These are phyloP conservation scores for Scenedesmus sp. DNA, from an alignment of 163 green algal genomes.

Conservation along the genomic window DNA sequence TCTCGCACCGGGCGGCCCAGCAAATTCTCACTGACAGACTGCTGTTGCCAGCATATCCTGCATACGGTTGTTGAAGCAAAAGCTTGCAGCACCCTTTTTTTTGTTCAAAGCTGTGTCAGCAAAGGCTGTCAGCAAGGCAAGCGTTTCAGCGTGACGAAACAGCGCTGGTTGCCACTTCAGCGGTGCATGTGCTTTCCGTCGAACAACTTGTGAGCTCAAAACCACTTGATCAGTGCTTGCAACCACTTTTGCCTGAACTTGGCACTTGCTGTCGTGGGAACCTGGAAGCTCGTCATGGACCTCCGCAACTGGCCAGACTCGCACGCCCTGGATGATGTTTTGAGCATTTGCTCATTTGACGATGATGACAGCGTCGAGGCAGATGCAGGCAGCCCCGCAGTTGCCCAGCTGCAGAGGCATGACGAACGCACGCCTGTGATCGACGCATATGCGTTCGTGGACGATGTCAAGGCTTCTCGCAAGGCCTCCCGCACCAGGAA, in stretches of 20 bases:
- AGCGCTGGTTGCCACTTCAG: not conserved
- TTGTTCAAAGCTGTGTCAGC: not conserved
- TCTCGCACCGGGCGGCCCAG: not conserved
- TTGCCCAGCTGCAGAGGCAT: not conserved
- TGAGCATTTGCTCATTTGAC: not conserved
- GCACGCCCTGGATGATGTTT: slow-evolving; percentile 39
- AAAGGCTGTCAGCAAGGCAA: not conserved
- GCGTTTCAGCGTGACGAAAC: slow-evolving; percentile 11
- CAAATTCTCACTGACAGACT: too few relatives aligned
- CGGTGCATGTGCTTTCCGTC: not conserved
- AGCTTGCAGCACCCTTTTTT: too few relatives aligned
- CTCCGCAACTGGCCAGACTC: not conserved
- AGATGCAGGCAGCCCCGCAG: not conserved
- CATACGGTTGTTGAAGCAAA: too few relatives aligned
- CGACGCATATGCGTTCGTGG: not conserved
- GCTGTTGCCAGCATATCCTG: too few relatives aligned
- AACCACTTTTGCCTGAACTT: not conserved
- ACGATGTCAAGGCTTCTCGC: not conserved
- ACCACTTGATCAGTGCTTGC: not conserved
- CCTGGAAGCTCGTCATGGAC: not conserved
- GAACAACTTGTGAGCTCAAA: not conserved
- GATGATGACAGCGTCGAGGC: not conserved
- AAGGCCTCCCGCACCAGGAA: not conserved
- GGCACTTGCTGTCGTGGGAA: not conserved
- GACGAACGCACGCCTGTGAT: not conserved